These are phyloP conservation scores for Metschnikowia peoriensis DNA, from an alignment of 805 yeast species.

Conservation along the genomic window DNA sequence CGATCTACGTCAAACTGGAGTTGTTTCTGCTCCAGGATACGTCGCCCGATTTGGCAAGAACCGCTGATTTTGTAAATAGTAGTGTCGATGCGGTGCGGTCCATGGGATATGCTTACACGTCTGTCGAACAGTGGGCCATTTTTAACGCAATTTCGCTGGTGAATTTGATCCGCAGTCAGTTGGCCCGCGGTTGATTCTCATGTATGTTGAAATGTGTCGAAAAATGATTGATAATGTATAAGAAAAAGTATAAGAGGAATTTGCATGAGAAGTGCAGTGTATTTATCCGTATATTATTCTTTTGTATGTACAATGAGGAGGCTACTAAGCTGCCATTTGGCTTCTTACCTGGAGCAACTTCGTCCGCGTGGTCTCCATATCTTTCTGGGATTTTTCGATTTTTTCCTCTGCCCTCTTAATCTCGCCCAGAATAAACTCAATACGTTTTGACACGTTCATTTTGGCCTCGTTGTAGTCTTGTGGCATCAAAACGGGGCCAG, in stretches of 20 bases:
- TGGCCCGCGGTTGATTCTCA: constrained; percentile 51
- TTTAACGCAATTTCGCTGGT: constrained; percentile 64
- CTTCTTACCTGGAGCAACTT: constrained; percentile 49
- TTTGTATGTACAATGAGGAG: neutral
- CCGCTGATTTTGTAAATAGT: constrained; percentile 61
- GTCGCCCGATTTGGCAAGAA: constrained; percentile 52
- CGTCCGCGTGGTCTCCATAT: constrained; percentile 59
- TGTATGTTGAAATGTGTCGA: neutral
- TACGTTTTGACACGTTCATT: constrained; percentile 79
- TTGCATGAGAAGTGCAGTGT: no score
- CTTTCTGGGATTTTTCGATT: constrained; percentile 46
- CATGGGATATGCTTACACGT: constrained; percentile 59
- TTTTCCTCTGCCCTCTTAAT: constrained; percentile 71
- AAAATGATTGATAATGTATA: no score
- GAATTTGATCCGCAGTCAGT: constrained; percentile 70
- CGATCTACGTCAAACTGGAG: constrained; percentile 73
- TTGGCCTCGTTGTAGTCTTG: constrained; percentile 84
- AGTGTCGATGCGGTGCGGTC: constrained; percentile 53
- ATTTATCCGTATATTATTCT: neutral
- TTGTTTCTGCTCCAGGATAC: constrained; percentile 76
- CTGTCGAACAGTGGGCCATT: constrained; percentile 71
- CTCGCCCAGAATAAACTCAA: constrained; percentile 82
- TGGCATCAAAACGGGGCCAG: constrained; percentile 90
- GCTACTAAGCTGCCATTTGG: constrained; percentile 16
- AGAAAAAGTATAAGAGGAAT: no score